Evolutionary conservation across 805 yeast species (phyloP).

Genomic region (Clavispora santaluciae): DNA sequence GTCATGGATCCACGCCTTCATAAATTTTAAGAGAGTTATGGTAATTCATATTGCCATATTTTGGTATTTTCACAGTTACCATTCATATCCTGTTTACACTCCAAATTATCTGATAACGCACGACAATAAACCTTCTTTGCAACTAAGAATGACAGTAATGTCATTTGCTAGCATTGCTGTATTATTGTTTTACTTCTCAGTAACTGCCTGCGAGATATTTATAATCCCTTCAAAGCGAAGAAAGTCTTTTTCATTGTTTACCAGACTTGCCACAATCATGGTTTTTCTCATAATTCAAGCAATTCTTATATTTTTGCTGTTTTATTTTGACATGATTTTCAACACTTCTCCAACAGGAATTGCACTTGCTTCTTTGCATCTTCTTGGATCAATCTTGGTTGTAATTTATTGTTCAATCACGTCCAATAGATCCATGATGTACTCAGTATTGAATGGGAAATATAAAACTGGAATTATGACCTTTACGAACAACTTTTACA

Average conservation of each 20-base stretch:
- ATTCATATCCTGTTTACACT: slow-evolving; percentile 66
- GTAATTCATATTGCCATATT: slow-evolving; percentile 67
- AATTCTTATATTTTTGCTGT: slow-evolving; percentile 27
- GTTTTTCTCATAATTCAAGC: not conserved
- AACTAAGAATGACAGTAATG: slow-evolving; percentile 51
- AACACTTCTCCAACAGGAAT: slow-evolving; percentile 23
- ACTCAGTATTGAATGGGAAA: slow-evolving; percentile 27
- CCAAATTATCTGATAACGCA: slow-evolving; percentile 45
- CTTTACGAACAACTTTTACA: slow-evolving; percentile 59
- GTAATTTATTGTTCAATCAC: slow-evolving; percentile 54
- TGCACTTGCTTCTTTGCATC: slow-evolving; percentile 49
- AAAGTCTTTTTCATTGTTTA: slow-evolving; percentile 56
- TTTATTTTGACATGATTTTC: slow-evolving; percentile 27
- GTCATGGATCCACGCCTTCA: slow-evolving; percentile 94
- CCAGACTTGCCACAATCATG: not conserved
- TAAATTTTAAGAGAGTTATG: slow-evolving; percentile 78
- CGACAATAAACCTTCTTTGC: slow-evolving; percentile 58
- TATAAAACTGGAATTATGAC: slow-evolving; percentile 25
- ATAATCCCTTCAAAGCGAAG: slow-evolving; percentile 73
- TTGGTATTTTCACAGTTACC: slow-evolving; percentile 72
- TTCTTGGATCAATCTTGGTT: slow-evolving; percentile 48
- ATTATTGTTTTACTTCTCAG: slow-evolving; percentile 49
- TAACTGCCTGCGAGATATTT: slow-evolving; percentile 50
- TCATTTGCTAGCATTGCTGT: slow-evolving; percentile 56
- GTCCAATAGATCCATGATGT: slow-evolving; percentile 59